Percentiles rank a stretch among this genome's conserved stretches.
Conservation (phyloP, 768 basidiomycete species). For the Sporobolomyces roseus region DNA sequence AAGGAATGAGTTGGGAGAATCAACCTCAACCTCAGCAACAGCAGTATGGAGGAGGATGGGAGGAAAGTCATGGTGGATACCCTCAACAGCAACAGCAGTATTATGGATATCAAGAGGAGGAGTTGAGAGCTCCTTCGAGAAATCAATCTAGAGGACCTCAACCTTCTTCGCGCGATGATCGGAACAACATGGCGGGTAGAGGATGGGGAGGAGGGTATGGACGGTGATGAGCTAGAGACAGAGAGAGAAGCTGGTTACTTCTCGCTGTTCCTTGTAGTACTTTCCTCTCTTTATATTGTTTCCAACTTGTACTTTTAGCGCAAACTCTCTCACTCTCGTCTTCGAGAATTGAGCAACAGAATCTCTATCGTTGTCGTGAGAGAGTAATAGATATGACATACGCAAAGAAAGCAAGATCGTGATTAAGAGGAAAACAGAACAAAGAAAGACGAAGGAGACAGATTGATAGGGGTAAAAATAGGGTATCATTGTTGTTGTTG, state of each 20-base stretch:
- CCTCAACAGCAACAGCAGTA: background rate
- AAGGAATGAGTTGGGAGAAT: background rate
- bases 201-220: slow-evolving; percentile 4
- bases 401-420: too few relatives aligned
- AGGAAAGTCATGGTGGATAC: slow-evolving; percentile 21
- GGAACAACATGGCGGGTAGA: background rate
- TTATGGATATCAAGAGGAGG: background rate
- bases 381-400: too few relatives aligned
- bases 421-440: too few relatives aligned
- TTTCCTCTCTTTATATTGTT: too few relatives aligned
- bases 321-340: too few relatives aligned
- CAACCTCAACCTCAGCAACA: too few relatives aligned
- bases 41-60: slow-evolving; percentile 8
- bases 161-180: background rate
- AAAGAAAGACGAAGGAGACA: background rate
- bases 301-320: too few relatives aligned
- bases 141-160: background rate
- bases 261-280: too few relatives aligned
- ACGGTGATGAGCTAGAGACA: background rate
- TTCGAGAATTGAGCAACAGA: too few relatives aligned
- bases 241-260: too few relatives aligned
- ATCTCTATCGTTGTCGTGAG: too few relatives aligned
- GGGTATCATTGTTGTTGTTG: background rate
- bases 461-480: background rate
- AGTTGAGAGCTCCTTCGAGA: background rate